Percentiles rank a stretch among this genome's conserved stretches.
These are phyloP conservation scores for Avicennia marina DNA, from an alignment of 257 asterid genomes.

Conservation along the genomic window DNA sequence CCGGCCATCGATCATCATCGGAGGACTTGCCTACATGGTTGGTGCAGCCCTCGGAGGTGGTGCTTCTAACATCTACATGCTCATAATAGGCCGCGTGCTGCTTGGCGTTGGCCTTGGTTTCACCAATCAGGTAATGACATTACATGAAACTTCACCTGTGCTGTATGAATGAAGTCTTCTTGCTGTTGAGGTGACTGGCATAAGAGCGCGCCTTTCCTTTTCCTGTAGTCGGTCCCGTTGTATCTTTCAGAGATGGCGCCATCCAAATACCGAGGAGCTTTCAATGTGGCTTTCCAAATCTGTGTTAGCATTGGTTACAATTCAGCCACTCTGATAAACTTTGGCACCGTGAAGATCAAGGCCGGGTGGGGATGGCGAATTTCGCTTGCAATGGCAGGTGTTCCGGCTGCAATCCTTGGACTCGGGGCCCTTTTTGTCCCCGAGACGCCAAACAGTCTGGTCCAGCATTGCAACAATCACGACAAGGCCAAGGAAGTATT, in stretches of 20 bases:
- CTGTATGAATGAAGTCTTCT: no score
- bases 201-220: no score
- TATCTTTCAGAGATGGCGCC: constrained; percentile 73
- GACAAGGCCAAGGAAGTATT: background rate
- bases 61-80: constrained; percentile 55
- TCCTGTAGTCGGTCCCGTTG: constrained; percentile 45
- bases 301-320: constrained; percentile 39
- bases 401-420: constrained; percentile 10
- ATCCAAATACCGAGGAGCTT: constrained; percentile 45
- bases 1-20: constrained; percentile 49
- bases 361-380: constrained; percentile 20
- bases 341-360: constrained; percentile 17
- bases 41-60: constrained; percentile 78
- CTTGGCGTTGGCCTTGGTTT: constrained; percentile 84
- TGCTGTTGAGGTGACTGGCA: no score
- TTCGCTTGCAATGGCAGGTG: constrained; percentile 12
- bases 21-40: constrained; percentile 59
- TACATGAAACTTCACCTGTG: no score
- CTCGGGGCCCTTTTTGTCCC: constrained; percentile 15
- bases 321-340: constrained; percentile 42
- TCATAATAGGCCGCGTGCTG: constrained; percentile 60
- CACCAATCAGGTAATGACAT: constrained; percentile 68
- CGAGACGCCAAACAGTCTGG: constrained; percentile 17
- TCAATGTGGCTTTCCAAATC: constrained; percentile 45
- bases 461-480: background rate